Percentiles rank a stretch among this genome's conserved stretches.
These are phyloP conservation scores for Metschnikowia lachancei DNA, from an alignment of 805 yeast species.

Conservation along the genomic window DNA sequence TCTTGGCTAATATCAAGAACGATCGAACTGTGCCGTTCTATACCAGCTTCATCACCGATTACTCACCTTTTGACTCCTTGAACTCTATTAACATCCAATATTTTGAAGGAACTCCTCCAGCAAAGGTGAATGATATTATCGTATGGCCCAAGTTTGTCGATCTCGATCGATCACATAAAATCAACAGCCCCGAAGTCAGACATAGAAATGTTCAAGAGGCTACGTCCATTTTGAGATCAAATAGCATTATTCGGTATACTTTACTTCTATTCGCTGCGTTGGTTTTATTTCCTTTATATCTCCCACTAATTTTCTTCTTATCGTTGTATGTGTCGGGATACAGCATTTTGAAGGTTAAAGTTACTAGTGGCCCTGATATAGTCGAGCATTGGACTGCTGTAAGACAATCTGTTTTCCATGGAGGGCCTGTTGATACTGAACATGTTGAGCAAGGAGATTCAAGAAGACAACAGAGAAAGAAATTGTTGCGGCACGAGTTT, in stretches of 20 bases:
- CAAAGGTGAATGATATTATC: constrained; percentile 34
- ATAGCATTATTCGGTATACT: constrained; percentile 24
- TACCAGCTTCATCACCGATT: constrained; percentile 72
- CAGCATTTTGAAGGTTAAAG: constrained; percentile 37
- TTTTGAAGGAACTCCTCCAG: constrained; percentile 44
- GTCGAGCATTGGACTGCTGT: constrained; percentile 36
- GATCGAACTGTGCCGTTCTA: constrained; percentile 88
- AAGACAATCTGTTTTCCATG: constrained; percentile 31
- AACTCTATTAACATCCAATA: constrained; percentile 46
- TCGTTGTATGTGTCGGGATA: constrained; percentile 38
- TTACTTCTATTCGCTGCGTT: constrained; percentile 26
- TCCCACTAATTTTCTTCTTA: constrained; percentile 43
- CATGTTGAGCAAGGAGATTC: constrained; percentile 33
- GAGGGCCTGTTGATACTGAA: constrained; percentile 28
- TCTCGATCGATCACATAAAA: constrained; percentile 31
- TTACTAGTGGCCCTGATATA: constrained; percentile 25
- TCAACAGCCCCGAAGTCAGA: constrained; percentile 13
- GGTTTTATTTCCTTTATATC: constrained; percentile 48
- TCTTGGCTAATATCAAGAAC: constrained; percentile 72
- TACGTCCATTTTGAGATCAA: constrained; percentile 35
- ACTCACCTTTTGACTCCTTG: constrained; percentile 69
- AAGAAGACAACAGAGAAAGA: constrained; percentile 28
- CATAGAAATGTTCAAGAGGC: constrained; percentile 37
- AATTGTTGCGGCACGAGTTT: constrained; percentile 31
- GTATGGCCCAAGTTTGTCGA: constrained; percentile 55